phyloP scores from a whole-genome alignment of 495 filamentous ascomycete genomes.

The Glonium stellatum region DNA sequence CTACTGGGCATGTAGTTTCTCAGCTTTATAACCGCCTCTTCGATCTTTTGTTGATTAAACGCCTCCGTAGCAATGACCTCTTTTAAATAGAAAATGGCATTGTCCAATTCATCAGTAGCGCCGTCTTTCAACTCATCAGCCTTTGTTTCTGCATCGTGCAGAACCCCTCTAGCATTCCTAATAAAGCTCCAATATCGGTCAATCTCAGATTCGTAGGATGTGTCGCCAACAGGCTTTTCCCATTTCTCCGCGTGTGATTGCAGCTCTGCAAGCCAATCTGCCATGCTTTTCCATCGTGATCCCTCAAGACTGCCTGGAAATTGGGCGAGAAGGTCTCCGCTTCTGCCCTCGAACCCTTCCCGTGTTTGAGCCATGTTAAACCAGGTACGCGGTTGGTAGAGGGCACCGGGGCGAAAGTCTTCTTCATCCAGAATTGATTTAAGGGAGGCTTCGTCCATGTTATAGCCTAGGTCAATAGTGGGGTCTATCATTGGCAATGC shows the following conservation, averaged over 20 bases:
- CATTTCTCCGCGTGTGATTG: constrained; percentile 6
- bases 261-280: constrained; percentile 10
- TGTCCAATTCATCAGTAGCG: background rate
- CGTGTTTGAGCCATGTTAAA: constrained; percentile 37
- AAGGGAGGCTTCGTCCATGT: constrained; percentile 37
- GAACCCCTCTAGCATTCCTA: background rate
- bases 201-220: constrained; percentile 18
- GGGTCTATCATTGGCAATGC: constrained; percentile 33
- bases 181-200: background rate
- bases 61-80: background rate
- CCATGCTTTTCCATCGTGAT: constrained; percentile 23
- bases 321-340: constrained; percentile 37
- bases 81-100: background rate
- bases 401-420: constrained; percentile 28
- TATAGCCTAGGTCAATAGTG: constrained; percentile 29
- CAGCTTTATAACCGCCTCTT: background rate
- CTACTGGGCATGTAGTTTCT: background rate
- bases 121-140: background rate
- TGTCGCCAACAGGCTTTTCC: constrained; percentile 14
- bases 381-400: constrained; percentile 39
- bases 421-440: constrained; percentile 31
- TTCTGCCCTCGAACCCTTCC: constrained; percentile 29
- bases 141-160: background rate
- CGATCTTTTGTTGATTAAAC: background rate
- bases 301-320: constrained; percentile 34